A percentile compares a stretch with the other conserved stretches of the same genome.
phyloP scores from a whole-genome alignment of 1,139 yeast genomes.

The Diutina pseudorugosa region DNA sequence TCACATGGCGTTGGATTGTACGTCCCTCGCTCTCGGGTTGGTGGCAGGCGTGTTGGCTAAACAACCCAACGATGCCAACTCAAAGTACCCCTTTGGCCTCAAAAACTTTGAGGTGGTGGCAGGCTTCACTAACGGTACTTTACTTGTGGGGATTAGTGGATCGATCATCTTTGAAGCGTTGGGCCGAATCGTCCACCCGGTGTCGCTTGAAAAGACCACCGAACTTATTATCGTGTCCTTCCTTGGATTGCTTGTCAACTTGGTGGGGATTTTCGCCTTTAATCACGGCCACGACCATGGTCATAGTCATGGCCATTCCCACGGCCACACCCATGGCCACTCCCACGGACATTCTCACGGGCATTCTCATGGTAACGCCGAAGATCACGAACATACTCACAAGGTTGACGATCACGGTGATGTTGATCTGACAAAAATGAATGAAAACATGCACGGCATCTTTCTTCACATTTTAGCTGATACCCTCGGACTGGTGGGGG shows the following conservation, averaged over 20 bases:
- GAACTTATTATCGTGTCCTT: constrained; percentile 78
- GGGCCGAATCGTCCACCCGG: constrained; percentile 70
- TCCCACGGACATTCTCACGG: constrained; percentile 22
- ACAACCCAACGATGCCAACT: constrained; percentile 37
- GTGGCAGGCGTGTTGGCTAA: constrained; percentile 63
- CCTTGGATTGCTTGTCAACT: constrained; percentile 74
- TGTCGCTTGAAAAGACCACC: constrained; percentile 65
- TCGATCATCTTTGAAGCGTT: constrained; percentile 82
- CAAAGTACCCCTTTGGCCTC: constrained; percentile 77
- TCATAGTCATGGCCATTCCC: constrained; percentile 9
- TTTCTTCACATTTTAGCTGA: constrained; percentile 90
- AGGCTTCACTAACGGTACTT: constrained; percentile 88
- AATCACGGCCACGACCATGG: constrained; percentile 52
- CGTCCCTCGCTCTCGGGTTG: constrained; percentile 79
- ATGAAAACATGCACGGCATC: constrained; percentile 91
- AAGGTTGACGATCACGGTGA: constrained; percentile 14
- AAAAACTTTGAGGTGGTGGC: constrained; percentile 81
- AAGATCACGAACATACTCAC: constrained; percentile 11
- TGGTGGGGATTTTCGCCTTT: constrained; percentile 89
- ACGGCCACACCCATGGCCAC: constrained; percentile 17
- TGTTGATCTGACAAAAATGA: constrained; percentile 17
- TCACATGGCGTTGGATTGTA: constrained; percentile 93
- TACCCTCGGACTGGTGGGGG: constrained; percentile 94
- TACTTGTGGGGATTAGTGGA: constrained; percentile 76
- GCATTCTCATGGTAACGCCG: constrained; percentile 14